Evolutionary conservation across 352 stramenopile species (phyloP), one percentile per base, ranked within the genome.

Genomic region (Globisporangium mamillatum): DNA sequence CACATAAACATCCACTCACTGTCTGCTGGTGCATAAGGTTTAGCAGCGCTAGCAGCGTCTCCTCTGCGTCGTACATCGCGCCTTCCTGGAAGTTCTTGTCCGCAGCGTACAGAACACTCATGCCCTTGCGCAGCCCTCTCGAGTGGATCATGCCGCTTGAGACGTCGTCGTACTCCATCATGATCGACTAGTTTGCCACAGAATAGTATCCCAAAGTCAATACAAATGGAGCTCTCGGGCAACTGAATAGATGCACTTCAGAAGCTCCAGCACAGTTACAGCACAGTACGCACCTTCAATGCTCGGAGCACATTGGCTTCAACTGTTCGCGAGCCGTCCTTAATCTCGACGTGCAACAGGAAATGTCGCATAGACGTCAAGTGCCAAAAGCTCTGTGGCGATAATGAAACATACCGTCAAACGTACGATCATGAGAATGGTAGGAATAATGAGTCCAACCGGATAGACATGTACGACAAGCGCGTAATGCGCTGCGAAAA

Each of bases 1-100:
- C 12, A 5, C 5, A n/a, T 4, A 24, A 46, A 10, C 22, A 32
- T 22, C 36, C 24, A 44, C 60, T 41, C 48, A 83, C 74, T 9
- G 87, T 93, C 67, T 93, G 85, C 74, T 95, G 87, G 61, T 95
- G 87, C 87, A 95, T 95, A 60, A 95, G 74, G 60, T 95, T 92
- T 7, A 95, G 67, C 61, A 95, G 54, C 50, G 87, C 85, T n/a
- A 95, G 73, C 29, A 95, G 75, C 59, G 88, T 95, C 63, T 95
- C 88, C 57, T 95, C 88, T 0, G 88, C 88, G 67, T 95, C 88
- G 70, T 93, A 93, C 88, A 95, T 95, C n/a, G 84, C 86, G 29
- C 88, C 88, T 76, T 93, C 86, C 64, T 92, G 81, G 57, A 95
- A 95, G 63, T 92, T 92, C 66, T 94, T 92, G 73, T 95, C 86